Percentiles rank a stretch among this genome's conserved stretches.
Conservation (phyloP, 2,329 filamentous ascomycete species). For the Coniosporium tulheliwenetii region DNA sequence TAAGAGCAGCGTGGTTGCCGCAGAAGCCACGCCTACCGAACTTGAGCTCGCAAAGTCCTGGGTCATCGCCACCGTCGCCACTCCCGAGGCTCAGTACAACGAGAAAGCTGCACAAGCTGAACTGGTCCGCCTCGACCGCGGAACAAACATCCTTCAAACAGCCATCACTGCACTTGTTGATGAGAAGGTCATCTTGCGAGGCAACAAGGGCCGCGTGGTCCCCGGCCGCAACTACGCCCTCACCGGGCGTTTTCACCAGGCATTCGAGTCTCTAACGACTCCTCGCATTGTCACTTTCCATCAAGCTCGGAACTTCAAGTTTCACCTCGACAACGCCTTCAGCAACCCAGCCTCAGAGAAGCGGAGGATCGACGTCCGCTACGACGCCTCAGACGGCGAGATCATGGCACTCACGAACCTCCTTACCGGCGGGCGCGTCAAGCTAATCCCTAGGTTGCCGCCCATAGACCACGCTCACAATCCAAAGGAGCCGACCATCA, state of each 20-base stretch:
- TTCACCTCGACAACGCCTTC: conserved; percentile 41
- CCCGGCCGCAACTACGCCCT: conserved; percentile 48
- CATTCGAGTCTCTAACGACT: conserved; percentile 24
- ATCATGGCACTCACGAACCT: conserved; percentile 54
- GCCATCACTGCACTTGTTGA: conserved; percentile 40
- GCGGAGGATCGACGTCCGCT: conserved; percentile 32
- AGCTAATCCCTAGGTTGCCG: conserved; percentile 37
- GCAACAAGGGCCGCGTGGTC: conserved; percentile 41
- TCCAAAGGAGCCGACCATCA: conserved; percentile 18
- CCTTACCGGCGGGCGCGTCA: conserved; percentile 41
- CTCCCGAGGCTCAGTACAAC: conserved; percentile 23
- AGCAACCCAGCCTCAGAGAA: conserved; percentile 9
- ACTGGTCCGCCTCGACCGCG: conserved; percentile 7
- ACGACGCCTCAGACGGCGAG: conserved; percentile 44
- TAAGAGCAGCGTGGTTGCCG: not conserved
- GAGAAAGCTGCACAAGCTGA: conserved; percentile 21
- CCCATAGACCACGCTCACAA: conserved; percentile 32
- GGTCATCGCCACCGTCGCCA: conserved; percentile 29
- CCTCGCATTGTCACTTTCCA: conserved; percentile 19
- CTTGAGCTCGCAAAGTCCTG: conserved; percentile 22
- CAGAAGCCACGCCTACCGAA: not conserved
- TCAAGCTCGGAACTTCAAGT: conserved; percentile 45
- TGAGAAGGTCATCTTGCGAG: conserved; percentile 41
- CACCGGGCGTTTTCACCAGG: conserved; percentile 40
- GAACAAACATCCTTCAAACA: conserved; percentile 18